Evolutionary conservation across 108 stramenopile genomes (phyloP).

Genomic region (Skeletonema menzelii): DNA sequence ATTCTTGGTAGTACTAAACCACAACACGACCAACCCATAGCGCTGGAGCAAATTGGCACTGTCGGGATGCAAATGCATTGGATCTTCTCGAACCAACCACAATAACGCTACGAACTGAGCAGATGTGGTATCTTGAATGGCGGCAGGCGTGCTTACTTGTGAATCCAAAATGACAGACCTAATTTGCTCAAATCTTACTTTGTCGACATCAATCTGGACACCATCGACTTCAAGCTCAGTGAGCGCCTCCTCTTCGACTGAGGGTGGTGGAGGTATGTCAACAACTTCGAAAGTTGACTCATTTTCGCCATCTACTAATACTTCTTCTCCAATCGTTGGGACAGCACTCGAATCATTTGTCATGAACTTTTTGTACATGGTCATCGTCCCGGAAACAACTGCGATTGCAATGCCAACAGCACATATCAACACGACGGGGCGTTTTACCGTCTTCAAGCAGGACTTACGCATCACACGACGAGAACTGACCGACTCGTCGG

Average conservation of each 20-base stretch:
- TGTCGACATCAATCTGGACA: conserved; percentile 5
- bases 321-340: neutral
- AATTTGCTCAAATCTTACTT: conserved; percentile 27
- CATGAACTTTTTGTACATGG: neutral
- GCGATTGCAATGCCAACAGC: conserved; percentile 2
- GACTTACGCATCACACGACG: conserved; percentile 11
- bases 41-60: conserved; percentile 30
- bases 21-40: conserved; percentile 39
- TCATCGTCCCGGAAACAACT: neutral
- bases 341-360: neutral
- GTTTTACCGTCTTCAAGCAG: conserved; percentile 8
- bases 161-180: conserved; percentile 6
- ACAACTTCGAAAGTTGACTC: neutral
- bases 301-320: neutral
- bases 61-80: conserved; percentile 29
- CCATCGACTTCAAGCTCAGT: neutral
- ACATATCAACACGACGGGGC: neutral
- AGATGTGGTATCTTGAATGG: conserved; percentile 27
- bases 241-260: neutral
- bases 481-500: conserved; percentile 4
- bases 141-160: conserved; percentile 6
- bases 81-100: conserved; percentile 44
- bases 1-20: conserved; percentile 37
- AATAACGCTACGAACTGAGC: conserved; percentile 38
- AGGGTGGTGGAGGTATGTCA: conserved; percentile 1